Evolutionary conservation across 257 asterid genomes (phyloP).

Genomic region (Solanum pimpinellifolium): DNA sequence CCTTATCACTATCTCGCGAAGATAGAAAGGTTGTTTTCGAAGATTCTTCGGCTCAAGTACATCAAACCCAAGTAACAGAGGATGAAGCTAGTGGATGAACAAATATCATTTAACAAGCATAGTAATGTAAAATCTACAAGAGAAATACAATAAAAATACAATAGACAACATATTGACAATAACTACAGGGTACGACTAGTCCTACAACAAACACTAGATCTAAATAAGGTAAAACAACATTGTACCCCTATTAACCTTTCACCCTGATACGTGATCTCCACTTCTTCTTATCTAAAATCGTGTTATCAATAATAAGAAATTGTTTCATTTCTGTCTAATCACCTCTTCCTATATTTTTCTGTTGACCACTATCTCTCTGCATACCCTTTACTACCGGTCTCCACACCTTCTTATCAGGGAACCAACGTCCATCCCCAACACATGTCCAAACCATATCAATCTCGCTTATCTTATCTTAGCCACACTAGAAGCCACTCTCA

Average conservation of each 20-base stretch:
- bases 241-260: too few species aligned
- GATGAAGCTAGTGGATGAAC: background rate
- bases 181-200: background rate
- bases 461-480: background rate
- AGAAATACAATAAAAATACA: background rate
- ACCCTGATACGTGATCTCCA: background rate
- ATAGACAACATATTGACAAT: background rate
- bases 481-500: background rate
- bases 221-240: background rate
- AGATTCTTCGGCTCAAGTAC: background rate
- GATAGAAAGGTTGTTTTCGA: accelerated
- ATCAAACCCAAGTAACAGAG: background rate
- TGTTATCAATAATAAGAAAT: background rate
- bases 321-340: background rate
- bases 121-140: too few species aligned
- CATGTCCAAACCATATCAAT: background rate
- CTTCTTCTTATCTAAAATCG: background rate
- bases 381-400: background rate
- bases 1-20: too few species aligned
- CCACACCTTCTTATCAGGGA: background rate
- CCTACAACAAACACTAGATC: too few species aligned
- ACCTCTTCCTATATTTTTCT: accelerated
- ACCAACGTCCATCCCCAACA: too few species aligned
- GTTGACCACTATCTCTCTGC: too few species aligned
- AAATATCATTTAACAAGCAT: too few species aligned